These are phyloP conservation scores for Periconia sp. DNA, from an alignment of 2,329 filamentous ascomycete genomes.

Conservation along the genomic window DNA sequence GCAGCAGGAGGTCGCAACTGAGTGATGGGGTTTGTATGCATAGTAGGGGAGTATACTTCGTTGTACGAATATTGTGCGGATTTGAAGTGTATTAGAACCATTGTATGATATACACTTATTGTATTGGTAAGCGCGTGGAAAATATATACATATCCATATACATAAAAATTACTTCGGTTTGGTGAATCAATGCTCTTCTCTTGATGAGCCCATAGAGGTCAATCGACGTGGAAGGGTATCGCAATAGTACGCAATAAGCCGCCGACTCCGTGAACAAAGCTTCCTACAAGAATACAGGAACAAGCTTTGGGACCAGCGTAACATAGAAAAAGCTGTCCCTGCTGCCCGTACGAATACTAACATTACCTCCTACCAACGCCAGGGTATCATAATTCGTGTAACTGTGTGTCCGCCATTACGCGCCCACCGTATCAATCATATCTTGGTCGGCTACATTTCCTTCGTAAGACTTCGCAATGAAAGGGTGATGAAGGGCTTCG, in stretches of 20 bases:
- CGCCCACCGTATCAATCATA: conserved; percentile 31
- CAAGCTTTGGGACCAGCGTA: conserved; percentile 8
- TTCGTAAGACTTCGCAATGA: conserved; percentile 51
- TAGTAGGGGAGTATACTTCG: background rate
- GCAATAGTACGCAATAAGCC: conserved; percentile 10
- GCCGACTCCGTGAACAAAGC: conserved; percentile 5
- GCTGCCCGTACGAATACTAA: conserved; percentile 6
- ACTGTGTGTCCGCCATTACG: conserved; percentile 10
- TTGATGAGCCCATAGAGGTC: too few species aligned
- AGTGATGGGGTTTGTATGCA: background rate
- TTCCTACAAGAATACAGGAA: conserved; percentile 10
- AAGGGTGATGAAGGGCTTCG: conserved; percentile 73
- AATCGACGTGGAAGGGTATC: conserved; percentile 22
- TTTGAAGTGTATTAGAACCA: background rate
- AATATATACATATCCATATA: background rate
- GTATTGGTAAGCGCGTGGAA: background rate
- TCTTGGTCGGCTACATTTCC: conserved; percentile 37
- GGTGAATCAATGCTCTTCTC: too few species aligned
- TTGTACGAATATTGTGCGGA: conserved; percentile 4
- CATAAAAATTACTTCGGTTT: too few species aligned
- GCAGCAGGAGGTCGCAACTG: too few species aligned
- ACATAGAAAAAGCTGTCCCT: conserved; percentile 2
- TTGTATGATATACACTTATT: conserved; percentile 10
- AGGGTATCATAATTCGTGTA: conserved; percentile 6
- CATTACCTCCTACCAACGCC: conserved; percentile 7